Base-by-base conservation (phyloP, 2,329 filamentous ascomycete genomes). In the Pseudocercospora macadamiae region DNA sequence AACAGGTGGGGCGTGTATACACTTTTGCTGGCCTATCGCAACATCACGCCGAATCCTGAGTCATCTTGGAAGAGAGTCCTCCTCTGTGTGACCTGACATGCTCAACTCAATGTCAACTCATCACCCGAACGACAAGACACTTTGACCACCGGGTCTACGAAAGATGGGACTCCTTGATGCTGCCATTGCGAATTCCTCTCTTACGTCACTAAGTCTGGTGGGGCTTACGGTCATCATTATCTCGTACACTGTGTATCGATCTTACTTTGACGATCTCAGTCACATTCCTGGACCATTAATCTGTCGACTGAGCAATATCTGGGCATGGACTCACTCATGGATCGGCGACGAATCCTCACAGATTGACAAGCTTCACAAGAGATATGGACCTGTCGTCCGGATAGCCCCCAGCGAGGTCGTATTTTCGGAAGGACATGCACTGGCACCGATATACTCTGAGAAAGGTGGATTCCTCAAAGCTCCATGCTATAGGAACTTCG, bases 391-490 rank as follows among this genome's bases (percentile, higher is more conserved):
- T 1, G 74, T 93, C 0, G 84, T 93, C 19, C 83, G 89, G 19
- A 88, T 93, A 64, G 86, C 88, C 64, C 89, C 90, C 0, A 85
- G 89, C 65, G 89, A 93, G 66, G 79, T 74, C 23, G 57, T 77
- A 54, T 76, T 82, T 51, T 68, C 76, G 6, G 77, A 80, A 49
- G 77, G 76, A 8, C 74, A 73, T 14, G 81, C 79, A 0, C 65
- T 83, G 21, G 70, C 75, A 0, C 71, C 79, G 1, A 82, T 86
- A 28, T 86, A 86, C 66, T 67, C 79, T 10, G 71, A 75, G 2
- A 78, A 74, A 34, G 82, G 83, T 3, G 83, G 83, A 1, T 85
- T 86, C 54, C 68, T 71, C 0, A 86, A 86, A 66, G 75, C 80
- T 1, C 64, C 68, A 0, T 79, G 75, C 57, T 86, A 86, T 66